These are phyloP conservation scores for Oryza nivara DNA, from an alignment of 176 grass and related monocot species.

Conservation along the genomic window DNA sequence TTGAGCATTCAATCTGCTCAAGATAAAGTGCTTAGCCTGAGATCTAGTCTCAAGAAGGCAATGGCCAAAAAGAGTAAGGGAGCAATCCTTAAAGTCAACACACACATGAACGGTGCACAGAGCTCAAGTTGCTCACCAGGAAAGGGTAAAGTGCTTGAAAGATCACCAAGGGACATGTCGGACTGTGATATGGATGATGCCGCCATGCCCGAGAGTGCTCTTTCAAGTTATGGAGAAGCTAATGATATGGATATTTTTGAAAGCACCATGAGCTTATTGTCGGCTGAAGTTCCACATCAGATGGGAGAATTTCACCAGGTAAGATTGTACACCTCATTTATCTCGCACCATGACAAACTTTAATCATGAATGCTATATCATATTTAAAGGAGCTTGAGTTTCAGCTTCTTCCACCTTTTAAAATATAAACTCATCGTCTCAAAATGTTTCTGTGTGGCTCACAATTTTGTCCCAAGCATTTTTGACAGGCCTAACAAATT, in stretches of 20 bases:
- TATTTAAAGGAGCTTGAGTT: conserved; percentile 31
- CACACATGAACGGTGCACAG: conserved; percentile 46
- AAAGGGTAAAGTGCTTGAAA: conserved; percentile 53
- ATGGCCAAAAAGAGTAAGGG: conserved; percentile 53
- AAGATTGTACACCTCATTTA: conserved; percentile 32
- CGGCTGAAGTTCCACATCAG: conserved; percentile 64
- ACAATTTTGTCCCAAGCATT: neutral
- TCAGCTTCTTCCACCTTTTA: conserved; percentile 3
- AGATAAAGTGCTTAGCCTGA: conserved; percentile 62
- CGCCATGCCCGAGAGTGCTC: conserved; percentile 72
- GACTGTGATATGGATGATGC: conserved; percentile 77
- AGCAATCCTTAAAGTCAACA: conserved; percentile 48
- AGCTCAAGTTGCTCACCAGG: conserved; percentile 69
- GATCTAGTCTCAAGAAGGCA: conserved; percentile 60
- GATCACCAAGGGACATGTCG: conserved; percentile 48
- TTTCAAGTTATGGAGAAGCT: conserved; percentile 89
- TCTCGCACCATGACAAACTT: conserved; percentile 23
- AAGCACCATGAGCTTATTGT: conserved; percentile 70
- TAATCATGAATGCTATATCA: neutral
- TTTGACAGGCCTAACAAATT: conserved; percentile 13
- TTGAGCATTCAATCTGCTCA: conserved; percentile 79
- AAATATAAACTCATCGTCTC: neutral
- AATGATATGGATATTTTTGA: conserved; percentile 84
- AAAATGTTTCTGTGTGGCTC: conserved; percentile 17
- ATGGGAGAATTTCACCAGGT: conserved; percentile 72